Evolutionary conservation across 345 rosid species (phyloP).

Genomic region (Acer saccharum): DNA sequence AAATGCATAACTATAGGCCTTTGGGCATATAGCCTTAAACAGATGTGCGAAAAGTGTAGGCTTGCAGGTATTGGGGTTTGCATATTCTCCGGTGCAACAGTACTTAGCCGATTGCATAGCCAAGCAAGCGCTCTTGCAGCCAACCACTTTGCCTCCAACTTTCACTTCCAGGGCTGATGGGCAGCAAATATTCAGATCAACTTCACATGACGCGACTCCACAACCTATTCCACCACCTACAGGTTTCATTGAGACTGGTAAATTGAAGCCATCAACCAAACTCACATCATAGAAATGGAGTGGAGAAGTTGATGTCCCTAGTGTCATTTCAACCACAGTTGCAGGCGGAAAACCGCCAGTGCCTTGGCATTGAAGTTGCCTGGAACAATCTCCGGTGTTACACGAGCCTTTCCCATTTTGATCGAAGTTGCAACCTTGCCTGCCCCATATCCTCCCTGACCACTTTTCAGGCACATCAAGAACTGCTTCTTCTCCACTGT

Average conservation of each 20-base stretch:
- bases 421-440: slow-evolving; percentile 80
- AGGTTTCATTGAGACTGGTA: slow-evolving; percentile 86
- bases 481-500: slow-evolving; percentile 66
- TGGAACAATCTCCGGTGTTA: slow-evolving; percentile 69
- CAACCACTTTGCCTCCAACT: slow-evolving; percentile 63
- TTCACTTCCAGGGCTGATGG: slow-evolving; percentile 85
- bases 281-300: slow-evolving; percentile 96
- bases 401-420: slow-evolving; percentile 67
- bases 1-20: slow-evolving; percentile 91
- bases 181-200: slow-evolving; percentile 76
- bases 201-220: slow-evolving; percentile 84
- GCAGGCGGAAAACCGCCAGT: slow-evolving; percentile 76
- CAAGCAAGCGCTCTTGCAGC: slow-evolving; percentile 93
- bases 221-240: slow-evolving; percentile 91
- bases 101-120: slow-evolving; percentile 91
- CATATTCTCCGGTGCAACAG: slow-evolving; percentile 83
- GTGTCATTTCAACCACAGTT: slow-evolving; percentile 88
- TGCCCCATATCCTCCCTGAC: slow-evolving; percentile 86
- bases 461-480: slow-evolving; percentile 72
- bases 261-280: slow-evolving; percentile 86
- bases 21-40: slow-evolving; percentile 92
- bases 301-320: slow-evolving; percentile 65
- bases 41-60: slow-evolving; percentile 80
- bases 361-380: slow-evolving; percentile 63
- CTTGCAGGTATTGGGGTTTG: slow-evolving; percentile 72